Percentiles rank a stretch among this genome's conserved stretches.
These are phyloP conservation scores for Metschnikowia dekortorum DNA, from an alignment of 805 yeast genomes.

Conservation along the genomic window DNA sequence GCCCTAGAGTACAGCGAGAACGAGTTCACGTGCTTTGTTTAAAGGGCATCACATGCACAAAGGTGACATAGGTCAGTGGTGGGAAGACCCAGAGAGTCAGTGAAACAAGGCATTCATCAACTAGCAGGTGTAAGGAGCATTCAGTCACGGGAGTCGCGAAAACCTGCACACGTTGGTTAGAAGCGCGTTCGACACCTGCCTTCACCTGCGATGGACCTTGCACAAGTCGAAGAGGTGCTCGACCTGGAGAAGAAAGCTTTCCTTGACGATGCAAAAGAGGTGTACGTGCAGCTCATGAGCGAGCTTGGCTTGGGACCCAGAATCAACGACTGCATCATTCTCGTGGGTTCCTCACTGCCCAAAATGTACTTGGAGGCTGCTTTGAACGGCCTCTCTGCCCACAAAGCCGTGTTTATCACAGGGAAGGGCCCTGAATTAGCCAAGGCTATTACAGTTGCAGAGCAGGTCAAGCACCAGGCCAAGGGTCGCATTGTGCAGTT, in stretches of 20 bases:
- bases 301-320: slow-evolving; percentile 5
- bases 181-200: neutral
- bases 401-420: slow-evolving; percentile 13
- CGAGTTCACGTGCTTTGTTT: slow-evolving; percentile 32
- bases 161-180: neutral
- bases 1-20: slow-evolving; percentile 26
- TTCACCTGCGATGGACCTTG: slow-evolving; percentile 1
- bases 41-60: too few species aligned
- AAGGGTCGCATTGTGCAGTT: slow-evolving; percentile 13
- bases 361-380: slow-evolving; percentile 14
- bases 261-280: neutral
- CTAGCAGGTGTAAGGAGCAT: too few species aligned
- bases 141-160: too few species aligned
- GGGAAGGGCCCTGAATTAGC: slow-evolving; percentile 18
- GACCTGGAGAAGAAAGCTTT: slow-evolving; percentile 2
- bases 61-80: neutral
- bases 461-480: slow-evolving; percentile 16
- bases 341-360: slow-evolving; percentile 17
- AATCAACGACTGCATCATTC: slow-evolving; percentile 11
- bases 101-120: too few species aligned
- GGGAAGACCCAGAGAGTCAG: too few species aligned
- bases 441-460: slow-evolving; percentile 20
- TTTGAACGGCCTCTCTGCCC: slow-evolving; percentile 6
- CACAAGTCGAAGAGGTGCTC: slow-evolving; percentile 2
- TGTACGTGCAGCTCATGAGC: slow-evolving; percentile 3